Evolutionary conservation across 2,329 filamentous ascomycete species (phyloP).

Genomic region (Exophiala viscosa): DNA sequence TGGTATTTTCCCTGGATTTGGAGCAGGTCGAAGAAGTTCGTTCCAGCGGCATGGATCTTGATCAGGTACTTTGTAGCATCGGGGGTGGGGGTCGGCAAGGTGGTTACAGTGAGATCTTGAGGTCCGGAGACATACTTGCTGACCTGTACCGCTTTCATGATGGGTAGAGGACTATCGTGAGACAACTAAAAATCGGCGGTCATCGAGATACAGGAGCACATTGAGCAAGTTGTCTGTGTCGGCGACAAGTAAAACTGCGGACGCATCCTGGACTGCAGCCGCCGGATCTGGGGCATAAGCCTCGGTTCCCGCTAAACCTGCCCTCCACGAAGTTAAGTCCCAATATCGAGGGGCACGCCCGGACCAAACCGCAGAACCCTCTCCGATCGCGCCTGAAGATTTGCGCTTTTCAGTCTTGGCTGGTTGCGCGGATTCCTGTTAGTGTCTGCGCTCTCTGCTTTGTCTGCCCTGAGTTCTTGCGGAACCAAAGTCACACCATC

Average conservation of each 20-base stretch:
- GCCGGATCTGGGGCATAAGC: slow-evolving; percentile 1
- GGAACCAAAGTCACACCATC: not conserved
- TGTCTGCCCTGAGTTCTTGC: not conserved
- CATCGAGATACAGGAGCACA: not conserved
- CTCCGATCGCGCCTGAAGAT: too few species aligned
- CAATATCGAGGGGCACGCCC: too few species aligned
- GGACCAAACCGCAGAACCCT: too few species aligned
- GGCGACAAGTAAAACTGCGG: not conserved
- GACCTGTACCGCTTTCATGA: slow-evolving; percentile 29
- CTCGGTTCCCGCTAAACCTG: not conserved
- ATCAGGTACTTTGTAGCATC: slow-evolving; percentile 76
- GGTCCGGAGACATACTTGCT: slow-evolving; percentile 58
- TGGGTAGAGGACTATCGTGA: not conserved
- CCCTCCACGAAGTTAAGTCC: not conserved
- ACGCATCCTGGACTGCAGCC: too few species aligned
- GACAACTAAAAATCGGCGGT: not conserved
- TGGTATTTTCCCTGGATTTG: slow-evolving; percentile 97
- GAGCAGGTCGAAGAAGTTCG: slow-evolving; percentile 96
- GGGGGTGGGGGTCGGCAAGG: slow-evolving; percentile 71
- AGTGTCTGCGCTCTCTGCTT: not conserved
- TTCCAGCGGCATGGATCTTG: slow-evolving; percentile 77
- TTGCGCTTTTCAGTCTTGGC: too few species aligned
- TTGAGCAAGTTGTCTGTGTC: not conserved
- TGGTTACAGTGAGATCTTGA: slow-evolving; percentile 69
- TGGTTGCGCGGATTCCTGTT: too few species aligned